phyloP scores from a whole-genome alignment of 257 asterid genomes.

The Przewalskia tangutica region DNA sequence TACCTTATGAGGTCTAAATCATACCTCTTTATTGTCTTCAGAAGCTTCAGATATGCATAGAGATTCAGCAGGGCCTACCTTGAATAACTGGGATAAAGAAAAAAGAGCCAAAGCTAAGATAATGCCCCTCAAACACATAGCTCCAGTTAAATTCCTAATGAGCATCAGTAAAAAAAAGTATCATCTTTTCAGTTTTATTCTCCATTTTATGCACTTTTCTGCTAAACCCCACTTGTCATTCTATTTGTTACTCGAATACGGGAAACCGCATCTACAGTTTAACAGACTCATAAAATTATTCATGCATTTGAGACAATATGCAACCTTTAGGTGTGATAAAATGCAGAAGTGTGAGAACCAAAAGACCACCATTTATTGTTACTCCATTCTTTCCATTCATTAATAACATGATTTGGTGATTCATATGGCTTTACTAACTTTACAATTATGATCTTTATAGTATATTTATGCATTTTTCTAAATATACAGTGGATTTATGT shows the following conservation, averaged over 20 bases:
- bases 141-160: not conserved
- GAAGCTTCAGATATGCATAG: conserved; percentile 64
- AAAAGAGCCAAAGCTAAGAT: not conserved
- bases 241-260: not conserved
- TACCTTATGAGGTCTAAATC: not conserved
- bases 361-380: not conserved
- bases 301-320: not conserved
- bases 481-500: not conserved
- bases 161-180: not conserved
- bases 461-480: not conserved
- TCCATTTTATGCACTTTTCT: not conserved
- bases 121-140: not conserved
- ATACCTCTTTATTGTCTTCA: conserved; percentile 65
- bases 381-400: not conserved
- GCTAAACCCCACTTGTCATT: not conserved
- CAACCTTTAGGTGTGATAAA: not conserved
- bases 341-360: not conserved
- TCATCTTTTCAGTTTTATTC: not conserved
- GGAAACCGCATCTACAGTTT: not conserved
- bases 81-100: conserved; percentile 55
- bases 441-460: not conserved
- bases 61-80: conserved; percentile 61
- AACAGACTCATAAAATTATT: not conserved
- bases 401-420: not conserved
- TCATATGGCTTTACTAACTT: not conserved